Evolutionary conservation across 345 rosid genomes (phyloP).

Genomic region (Eucalyptus curtisii): DNA sequence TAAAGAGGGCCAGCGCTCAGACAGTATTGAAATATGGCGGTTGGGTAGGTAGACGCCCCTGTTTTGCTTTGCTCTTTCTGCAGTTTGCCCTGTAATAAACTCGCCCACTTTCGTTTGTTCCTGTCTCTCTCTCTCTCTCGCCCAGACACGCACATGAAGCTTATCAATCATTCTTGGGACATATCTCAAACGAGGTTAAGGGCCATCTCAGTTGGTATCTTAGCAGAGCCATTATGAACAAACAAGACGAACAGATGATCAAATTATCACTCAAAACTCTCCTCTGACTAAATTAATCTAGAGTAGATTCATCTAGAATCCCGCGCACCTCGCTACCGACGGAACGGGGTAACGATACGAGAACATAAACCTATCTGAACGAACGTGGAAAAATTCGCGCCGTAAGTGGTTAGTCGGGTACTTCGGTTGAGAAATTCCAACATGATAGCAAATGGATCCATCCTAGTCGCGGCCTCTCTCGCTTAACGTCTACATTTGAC

Average conservation of each 20-base stretch:
- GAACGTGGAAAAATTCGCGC: neutral
- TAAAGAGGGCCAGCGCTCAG: neutral
- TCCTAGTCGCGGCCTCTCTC: neutral
- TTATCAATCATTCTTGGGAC: neutral
- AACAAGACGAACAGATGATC: neutral
- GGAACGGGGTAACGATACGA: neutral
- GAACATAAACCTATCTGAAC: neutral
- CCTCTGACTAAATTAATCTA: neutral
- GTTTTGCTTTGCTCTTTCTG: neutral
- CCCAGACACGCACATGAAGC: neutral
- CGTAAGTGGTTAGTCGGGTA: neutral
- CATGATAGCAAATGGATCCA: neutral
- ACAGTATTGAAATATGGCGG: neutral
- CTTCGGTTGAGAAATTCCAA: neutral
- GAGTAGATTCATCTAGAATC: neutral
- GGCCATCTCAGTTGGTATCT: neutral
- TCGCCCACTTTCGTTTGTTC: neutral
- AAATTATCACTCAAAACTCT: neutral
- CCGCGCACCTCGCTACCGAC: neutral
- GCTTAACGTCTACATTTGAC: neutral
- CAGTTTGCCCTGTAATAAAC: neutral
- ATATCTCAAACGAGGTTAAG: neutral
- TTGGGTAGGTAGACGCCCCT: neutral
- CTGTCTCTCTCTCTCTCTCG: neutral
- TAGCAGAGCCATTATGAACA: neutral